Conservation (phyloP, 495 filamentous ascomycete species). For the Aspergillus bridgeri region DNA sequence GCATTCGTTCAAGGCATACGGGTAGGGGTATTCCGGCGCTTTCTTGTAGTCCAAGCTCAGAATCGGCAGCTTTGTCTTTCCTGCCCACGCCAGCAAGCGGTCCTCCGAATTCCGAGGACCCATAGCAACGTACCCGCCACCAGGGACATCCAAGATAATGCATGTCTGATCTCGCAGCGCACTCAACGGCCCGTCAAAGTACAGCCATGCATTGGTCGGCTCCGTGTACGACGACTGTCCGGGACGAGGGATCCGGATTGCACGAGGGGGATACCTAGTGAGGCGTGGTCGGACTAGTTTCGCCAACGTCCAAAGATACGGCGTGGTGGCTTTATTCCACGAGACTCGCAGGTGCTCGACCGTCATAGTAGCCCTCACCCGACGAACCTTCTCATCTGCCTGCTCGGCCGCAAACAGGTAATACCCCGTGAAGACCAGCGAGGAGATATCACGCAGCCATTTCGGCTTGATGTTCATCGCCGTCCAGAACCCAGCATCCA, state of each 20-base stretch:
- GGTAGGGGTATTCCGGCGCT: conserved; percentile 92
- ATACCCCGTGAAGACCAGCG: conserved; percentile 78
- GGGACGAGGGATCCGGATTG: conserved; percentile 80
- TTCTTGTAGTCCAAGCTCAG: conserved; percentile 92
- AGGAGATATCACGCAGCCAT: conserved; percentile 77
- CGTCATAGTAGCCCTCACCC: conserved; percentile 79
- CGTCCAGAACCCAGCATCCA: conserved; percentile 97
- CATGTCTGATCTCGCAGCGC: conserved; percentile 72
- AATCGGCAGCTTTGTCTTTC: conserved; percentile 76
- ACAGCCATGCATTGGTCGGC: conserved; percentile 83
- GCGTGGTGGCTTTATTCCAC: conserved; percentile 90
- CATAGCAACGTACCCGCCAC: conserved; percentile 96
- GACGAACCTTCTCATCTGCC: conserved; percentile 95
- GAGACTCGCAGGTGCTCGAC: conserved; percentile 89
- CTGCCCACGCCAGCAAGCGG: conserved; percentile 86
- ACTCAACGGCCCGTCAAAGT: conserved; percentile 84
- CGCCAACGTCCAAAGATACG: conserved; percentile 70
- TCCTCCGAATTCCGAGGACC: conserved; percentile 86
- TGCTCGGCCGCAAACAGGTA: conserved; percentile 91
- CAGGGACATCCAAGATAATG: conserved; percentile 87
- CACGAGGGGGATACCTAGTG: conserved; percentile 73
- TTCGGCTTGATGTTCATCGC: conserved; percentile 87
- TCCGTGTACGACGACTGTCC: conserved; percentile 73
- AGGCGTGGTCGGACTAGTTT: conserved; percentile 71
- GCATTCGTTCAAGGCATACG: conserved; percentile 92